Base-by-base conservation (phyloP, 108 stramenopile species). In the Skeletonema tropicum region DNA sequence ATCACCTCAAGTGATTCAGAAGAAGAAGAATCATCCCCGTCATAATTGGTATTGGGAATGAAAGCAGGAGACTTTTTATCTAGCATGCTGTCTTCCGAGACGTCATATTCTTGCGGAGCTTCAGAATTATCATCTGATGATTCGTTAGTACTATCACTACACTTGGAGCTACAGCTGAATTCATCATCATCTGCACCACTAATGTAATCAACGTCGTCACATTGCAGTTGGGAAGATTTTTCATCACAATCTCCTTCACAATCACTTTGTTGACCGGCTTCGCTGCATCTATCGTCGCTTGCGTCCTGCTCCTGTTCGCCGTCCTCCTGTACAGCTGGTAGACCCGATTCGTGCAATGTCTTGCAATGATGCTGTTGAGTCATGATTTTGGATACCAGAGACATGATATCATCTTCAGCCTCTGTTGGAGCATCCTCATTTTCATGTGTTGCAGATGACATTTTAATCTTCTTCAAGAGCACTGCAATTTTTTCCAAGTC, bases 331-430 rank as follows among this genome's bases (percentile, higher is more conserved):
- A 41, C 25, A 58, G 55, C 29, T 70, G 3, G 21, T 39, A 55
- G 31, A 45, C n/a, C 15, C 3, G 41, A 25, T 25, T 45, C 23
- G 5, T n/a, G 32, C 42, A 6, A 19, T 68, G 38, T 57, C 8
- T 31, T 35, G 57, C 23, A 15, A 21, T 55, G 23, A 31, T 52
- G 29, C 38, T 63, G 29, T 19, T 74, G 73, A 6, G 60, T 35
- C 70, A 71, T 65, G 21, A 78, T 60, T 35, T 42, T 57, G 1
- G 55, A 57, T 17, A 80, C 73, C 57, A 80, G 42, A 60, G 64
- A 41, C 15, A 80, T 29, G 60, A 80, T 74, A 38, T 68, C 68
- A 14, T 57, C 68, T 25, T 41, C 73, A 17, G 58, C 42, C 17
- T 21, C 32, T 23, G 26, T 26, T 10, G 45, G 10, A 8, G n/a